Percentiles rank a stretch among this genome's conserved stretches.
These are phyloP conservation scores for Penicillium malachiteum DNA, from an alignment of 495 filamentous ascomycete species.

Conservation along the genomic window DNA sequence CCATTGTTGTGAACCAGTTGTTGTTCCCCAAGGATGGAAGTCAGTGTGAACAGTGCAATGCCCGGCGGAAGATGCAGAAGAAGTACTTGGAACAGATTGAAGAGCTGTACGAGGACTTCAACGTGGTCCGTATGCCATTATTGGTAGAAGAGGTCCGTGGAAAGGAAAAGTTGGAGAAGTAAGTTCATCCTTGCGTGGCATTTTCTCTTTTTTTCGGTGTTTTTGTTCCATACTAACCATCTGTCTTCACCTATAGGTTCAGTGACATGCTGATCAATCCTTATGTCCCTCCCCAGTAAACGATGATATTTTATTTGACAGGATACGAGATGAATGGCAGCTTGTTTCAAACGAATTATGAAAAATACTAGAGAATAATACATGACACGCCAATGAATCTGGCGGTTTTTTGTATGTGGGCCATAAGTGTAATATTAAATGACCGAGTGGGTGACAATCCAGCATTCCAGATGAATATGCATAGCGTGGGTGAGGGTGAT, in stretches of 20 bases:
- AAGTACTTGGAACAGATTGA: conserved; percentile 99
- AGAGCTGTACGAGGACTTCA: conserved; percentile 98
- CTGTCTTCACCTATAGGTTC: conserved; percentile 51
- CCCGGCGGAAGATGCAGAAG: conserved; percentile 96
- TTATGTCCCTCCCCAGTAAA: conserved; percentile 71
- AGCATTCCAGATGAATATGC: background rate
- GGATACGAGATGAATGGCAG: conserved; percentile 20
- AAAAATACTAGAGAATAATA: conserved; percentile 49
- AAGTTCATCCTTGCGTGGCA: conserved; percentile 25
- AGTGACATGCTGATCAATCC: conserved; percentile 90
- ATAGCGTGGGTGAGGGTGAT: background rate
- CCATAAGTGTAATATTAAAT: background rate
- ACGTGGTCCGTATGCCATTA: conserved; percentile 96
- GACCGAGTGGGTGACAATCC: background rate
- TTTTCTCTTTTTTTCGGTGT: background rate
- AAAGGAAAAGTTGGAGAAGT: conserved; percentile 87
- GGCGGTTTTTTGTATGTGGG: conserved; percentile 1
- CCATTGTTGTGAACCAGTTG: conserved; percentile 97
- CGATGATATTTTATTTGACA: conserved; percentile 6
- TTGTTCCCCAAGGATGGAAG: conserved; percentile 86
- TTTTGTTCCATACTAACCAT: conserved; percentile 14
- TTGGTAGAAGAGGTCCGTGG: conserved; percentile 93
- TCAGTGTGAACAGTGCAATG: conserved; percentile 92
- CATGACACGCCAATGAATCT: conserved; percentile 19
- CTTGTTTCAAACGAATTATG: conserved; percentile 44